Evolutionary conservation across 371 early-diverging fungal species (phyloP).

Genomic region (Apophysomyces sp.): DNA sequence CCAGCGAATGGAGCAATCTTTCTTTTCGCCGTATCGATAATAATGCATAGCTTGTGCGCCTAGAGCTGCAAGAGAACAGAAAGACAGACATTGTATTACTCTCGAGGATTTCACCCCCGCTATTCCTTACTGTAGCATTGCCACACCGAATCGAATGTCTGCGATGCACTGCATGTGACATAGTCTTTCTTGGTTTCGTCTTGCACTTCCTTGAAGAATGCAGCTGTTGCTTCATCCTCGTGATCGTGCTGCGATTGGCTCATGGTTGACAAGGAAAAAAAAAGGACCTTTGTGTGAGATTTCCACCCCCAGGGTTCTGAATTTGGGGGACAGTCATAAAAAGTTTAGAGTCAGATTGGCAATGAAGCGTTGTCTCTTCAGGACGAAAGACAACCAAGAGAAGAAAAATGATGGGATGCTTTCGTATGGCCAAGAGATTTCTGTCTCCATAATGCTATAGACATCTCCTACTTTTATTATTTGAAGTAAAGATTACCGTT

Average conservation of each 20-base stretch:
- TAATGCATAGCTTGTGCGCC: constrained; percentile 44
- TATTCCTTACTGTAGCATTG: constrained; percentile 42
- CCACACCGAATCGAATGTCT: constrained; percentile 41
- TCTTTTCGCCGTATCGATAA: constrained; percentile 48
- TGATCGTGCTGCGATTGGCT: not conserved
- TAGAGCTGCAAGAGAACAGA: constrained; percentile 20
- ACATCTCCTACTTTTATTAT: too few species aligned
- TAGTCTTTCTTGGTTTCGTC: constrained; percentile 31
- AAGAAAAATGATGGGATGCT: too few species aligned
- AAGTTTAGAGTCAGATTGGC: too few species aligned
- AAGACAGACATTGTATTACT: not conserved
- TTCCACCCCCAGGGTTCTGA: too few species aligned
- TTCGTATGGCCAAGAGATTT: too few species aligned
- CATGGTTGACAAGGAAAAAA: too few species aligned
- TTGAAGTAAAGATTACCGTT: too few species aligned
- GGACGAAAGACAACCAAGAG: too few species aligned
- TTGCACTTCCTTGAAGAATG: constrained; percentile 40
- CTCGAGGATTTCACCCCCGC: not conserved
- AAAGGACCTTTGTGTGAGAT: too few species aligned
- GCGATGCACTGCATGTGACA: constrained; percentile 33
- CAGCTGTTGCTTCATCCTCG: constrained; percentile 31
- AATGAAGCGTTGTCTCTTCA: too few species aligned
- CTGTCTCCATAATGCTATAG: too few species aligned
- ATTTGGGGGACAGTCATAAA: too few species aligned
- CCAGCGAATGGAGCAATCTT: constrained; percentile 39